These are phyloP conservation scores for Calonectria hawksworthii DNA, from an alignment of 2,329 filamentous ascomycete species.

Conservation along the genomic window DNA sequence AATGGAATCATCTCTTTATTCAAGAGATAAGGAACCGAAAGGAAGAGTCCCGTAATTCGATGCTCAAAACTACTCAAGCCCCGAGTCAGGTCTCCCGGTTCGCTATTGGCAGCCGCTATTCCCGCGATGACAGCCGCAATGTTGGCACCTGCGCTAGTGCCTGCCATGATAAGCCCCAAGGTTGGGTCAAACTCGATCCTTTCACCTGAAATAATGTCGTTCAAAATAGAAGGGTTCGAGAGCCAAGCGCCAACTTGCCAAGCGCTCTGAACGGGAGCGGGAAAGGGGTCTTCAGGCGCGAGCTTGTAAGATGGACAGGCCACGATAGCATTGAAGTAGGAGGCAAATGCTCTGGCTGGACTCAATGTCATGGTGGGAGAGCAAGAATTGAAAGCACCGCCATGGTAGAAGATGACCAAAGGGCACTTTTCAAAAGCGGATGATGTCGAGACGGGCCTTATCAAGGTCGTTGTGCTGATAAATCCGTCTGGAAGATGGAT, in stretches of 20 bases:
- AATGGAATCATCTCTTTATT: background rate
- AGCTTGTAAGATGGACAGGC: background rate
- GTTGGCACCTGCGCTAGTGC: background rate
- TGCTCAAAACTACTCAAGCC: background rate
- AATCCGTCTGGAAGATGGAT: background rate
- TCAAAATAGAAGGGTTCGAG: background rate
- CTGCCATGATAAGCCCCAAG: background rate
- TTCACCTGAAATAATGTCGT: background rate
- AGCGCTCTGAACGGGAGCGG: background rate
- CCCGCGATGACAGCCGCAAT: background rate
- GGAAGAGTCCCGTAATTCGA: background rate
- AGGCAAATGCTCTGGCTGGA: background rate
- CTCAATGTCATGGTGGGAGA: background rate
- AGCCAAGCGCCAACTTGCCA: background rate
- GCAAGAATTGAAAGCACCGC: background rate
- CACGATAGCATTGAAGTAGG: background rate
- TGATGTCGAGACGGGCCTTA: background rate
- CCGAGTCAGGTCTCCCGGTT: background rate
- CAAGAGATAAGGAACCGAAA: background rate
- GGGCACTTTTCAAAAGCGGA: background rate
- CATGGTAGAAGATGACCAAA: background rate
- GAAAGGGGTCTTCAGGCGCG: background rate
- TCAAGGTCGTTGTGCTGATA: background rate
- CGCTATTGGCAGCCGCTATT: background rate
- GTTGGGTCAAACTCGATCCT: background rate